phyloP scores from a whole-genome alignment of 164 flowering plant species.

The Umbilicus rupestris region DNA sequence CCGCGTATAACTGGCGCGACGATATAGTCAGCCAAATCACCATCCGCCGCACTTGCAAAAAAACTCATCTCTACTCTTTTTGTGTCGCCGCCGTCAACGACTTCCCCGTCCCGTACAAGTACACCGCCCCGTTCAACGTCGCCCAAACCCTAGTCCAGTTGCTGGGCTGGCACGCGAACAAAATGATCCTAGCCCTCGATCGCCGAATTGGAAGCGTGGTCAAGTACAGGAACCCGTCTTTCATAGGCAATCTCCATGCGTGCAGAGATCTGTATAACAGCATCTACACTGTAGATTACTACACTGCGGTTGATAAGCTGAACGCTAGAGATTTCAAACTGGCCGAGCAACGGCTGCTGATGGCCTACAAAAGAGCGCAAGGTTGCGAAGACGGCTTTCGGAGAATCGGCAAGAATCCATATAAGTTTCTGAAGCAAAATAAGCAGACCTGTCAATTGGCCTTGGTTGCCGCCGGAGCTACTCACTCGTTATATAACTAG shows the following conservation, averaged over 20 bases:
- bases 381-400: background rate
- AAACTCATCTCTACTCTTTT: background rate
- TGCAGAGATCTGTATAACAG: background rate
- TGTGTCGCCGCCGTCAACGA: background rate
- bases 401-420: background rate
- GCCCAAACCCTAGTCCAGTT: background rate
- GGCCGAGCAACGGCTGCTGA: background rate
- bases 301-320: background rate
- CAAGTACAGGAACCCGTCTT: background rate
- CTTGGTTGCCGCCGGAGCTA: background rate
- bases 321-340: background rate
- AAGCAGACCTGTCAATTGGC: background rate
- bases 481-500: background rate
- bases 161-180: background rate
- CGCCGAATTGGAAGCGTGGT: background rate
- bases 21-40: background rate
- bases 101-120: background rate
- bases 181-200: background rate
- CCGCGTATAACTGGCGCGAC: slow-evolving; percentile 1
- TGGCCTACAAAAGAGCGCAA: slow-evolving; percentile 1
- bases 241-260: background rate
- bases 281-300: background rate
- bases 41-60: background rate
- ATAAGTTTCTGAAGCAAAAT: background rate
- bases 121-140: background rate